A percentile compares a stretch with the other conserved stretches of the same genome.
Conservation (phyloP, 306 rosid genomes). For the Quercus cerris region DNA sequence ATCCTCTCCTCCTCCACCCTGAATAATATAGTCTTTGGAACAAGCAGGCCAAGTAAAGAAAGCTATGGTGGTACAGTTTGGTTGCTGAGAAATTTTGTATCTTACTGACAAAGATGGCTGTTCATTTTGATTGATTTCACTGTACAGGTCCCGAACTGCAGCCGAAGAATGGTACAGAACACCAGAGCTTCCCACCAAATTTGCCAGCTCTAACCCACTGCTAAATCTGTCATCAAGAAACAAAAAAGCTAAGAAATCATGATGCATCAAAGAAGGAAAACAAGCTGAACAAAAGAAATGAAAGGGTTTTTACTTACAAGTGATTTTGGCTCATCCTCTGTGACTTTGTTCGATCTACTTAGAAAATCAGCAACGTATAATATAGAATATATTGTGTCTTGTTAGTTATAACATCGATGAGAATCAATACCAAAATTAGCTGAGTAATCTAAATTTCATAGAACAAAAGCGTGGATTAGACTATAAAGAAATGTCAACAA, state of each 20-base stretch:
- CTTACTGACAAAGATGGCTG: neutral
- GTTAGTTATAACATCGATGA: too few relatives aligned
- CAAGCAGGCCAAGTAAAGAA: constrained; percentile 31
- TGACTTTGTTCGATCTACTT: too few relatives aligned
- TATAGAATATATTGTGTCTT: too few relatives aligned
- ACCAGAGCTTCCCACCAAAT: constrained; percentile 28
- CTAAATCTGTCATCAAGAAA: constrained; percentile 41
- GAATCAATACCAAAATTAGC: too few relatives aligned
- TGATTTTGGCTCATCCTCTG: too few relatives aligned
- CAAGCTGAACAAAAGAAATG: neutral
- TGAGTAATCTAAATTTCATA: too few relatives aligned
- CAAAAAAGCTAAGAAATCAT: neutral
- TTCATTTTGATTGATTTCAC: neutral
- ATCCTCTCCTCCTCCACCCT: neutral
- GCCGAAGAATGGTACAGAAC: constrained; percentile 32
- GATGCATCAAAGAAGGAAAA: neutral
- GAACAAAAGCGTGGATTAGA: too few relatives aligned
- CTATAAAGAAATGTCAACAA: too few relatives aligned
- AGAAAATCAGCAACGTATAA: too few relatives aligned
- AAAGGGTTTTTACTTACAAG: neutral
- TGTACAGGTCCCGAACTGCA: neutral
- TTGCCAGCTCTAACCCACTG: constrained; percentile 44
- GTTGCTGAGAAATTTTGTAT: neutral
- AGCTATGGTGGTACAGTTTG: constrained; percentile 25
- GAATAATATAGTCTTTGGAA: neutral